phyloP scores from a whole-genome alignment of 805 yeast genomes.

The Metschnikowia noctiluminum region DNA sequence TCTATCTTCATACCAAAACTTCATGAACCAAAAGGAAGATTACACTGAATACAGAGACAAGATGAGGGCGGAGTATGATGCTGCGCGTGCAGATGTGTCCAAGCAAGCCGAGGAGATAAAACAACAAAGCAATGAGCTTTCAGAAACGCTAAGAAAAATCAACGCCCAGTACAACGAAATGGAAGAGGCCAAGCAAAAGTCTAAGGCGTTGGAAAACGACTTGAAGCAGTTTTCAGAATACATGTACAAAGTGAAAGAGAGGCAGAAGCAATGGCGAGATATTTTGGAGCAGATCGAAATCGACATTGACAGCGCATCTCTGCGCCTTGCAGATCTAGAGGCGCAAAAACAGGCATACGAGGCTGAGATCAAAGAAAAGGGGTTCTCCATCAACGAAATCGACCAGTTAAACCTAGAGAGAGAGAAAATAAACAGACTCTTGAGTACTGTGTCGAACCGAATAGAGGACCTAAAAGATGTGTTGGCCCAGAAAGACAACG shows the following conservation, averaged over 20 bases:
- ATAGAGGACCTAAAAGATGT: conserved; percentile 45
- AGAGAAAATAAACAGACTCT: conserved; percentile 51
- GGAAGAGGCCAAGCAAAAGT: conserved; percentile 47
- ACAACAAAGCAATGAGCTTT: conserved; percentile 38
- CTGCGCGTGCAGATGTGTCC: conserved; percentile 47
- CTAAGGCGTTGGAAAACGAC: conserved; percentile 67
- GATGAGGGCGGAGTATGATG: conserved; percentile 53
- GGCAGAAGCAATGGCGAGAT: conserved; percentile 62
- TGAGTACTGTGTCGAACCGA: conserved; percentile 44
- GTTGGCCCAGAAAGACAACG: conserved; percentile 48
- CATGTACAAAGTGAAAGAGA: conserved; percentile 60
- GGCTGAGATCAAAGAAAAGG: conserved; percentile 45
- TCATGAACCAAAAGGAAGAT: conserved; percentile 63
- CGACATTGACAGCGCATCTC: conserved; percentile 48
- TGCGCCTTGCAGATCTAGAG: conserved; percentile 40
- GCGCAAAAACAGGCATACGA: conserved; percentile 41
- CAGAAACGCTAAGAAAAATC: conserved; percentile 38
- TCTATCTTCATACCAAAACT: conserved; percentile 63
- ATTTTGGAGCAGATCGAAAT: conserved; percentile 53
- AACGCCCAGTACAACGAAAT: conserved; percentile 45
- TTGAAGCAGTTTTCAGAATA: conserved; percentile 68
- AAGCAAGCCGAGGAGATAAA: conserved; percentile 42
- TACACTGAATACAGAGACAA: conserved; percentile 52
- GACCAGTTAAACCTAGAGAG: conserved; percentile 62
- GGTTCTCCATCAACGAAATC: conserved; percentile 59